Evolutionary conservation across 768 basidiomycete genomes (phyloP), one percentile per base, ranked within the genome.

Genomic region (Trametes villosa): DNA sequence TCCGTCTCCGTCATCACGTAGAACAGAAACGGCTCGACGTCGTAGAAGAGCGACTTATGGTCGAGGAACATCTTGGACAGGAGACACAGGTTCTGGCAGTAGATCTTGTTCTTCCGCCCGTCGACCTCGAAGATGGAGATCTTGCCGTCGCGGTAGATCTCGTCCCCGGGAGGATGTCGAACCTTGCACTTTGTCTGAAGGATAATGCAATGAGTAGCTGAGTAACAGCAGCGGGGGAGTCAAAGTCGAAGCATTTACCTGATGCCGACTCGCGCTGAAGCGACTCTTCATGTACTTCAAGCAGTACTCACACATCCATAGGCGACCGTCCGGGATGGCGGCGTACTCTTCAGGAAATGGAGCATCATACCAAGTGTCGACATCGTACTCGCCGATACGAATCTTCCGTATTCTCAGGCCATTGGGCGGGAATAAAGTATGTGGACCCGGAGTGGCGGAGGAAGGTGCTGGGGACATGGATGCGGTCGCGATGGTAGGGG

Each of bases 41-140:
- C 96, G 78, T 98, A 98, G 76, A 98, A 98, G 50, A 98, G 85
- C 18, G 96, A 98, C 75, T 98, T 98, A 79, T 97, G 95, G 73
- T 98, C 94, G 66, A 98, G 84, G 76, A 98, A 98, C 96, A 98
- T 98, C 75, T 97, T 98, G 59, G 96, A 96, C 38, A 98, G 82
- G 60, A 98, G 81, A 75, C 96, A 98, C 27, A 99, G 83, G 74
- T 99, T 98, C 73, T 99, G 97, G 73, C 97, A 98, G 74, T 98
- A 99, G 70, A 98, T 98, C 84, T 98, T 99, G 81, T 96, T 98
- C 78, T 94, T 94, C 67, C 97, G 85, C 45, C 97, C 97, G 73
- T 98, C 97, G 29, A 99, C 96, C 73, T 99, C 97, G 70, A 96
- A 99, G 61, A 99, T 89, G 6, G 94, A 96, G 42, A 98, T 79